Percentiles rank a stretch among this genome's conserved stretches.
These are phyloP conservation scores for Lojkania enalia DNA, from an alignment of 2,329 filamentous ascomycete species.

Conservation along the genomic window DNA sequence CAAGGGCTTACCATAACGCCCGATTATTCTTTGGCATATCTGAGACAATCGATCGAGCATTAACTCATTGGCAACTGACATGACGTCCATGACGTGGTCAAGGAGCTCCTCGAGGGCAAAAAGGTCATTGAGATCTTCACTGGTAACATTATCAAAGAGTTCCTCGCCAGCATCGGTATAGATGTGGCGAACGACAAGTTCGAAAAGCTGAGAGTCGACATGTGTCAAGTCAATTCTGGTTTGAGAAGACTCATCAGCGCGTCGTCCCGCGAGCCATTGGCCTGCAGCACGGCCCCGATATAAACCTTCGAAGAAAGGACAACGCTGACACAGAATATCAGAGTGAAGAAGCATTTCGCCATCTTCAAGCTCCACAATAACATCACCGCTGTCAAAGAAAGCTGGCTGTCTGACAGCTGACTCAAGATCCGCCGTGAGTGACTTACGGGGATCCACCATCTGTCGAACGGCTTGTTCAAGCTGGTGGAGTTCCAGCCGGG, in stretches of 20 bases:
- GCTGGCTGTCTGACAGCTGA: conserved; percentile 67
- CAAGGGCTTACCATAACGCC: conserved; percentile 73
- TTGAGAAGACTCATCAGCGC: conserved; percentile 53
- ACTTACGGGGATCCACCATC: conserved; percentile 67
- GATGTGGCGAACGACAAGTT: conserved; percentile 76
- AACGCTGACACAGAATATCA: conserved; percentile 76
- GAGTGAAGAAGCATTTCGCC: conserved; percentile 74
- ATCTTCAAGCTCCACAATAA: conserved; percentile 77
- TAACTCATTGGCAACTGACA: conserved; percentile 87
- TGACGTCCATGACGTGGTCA: conserved; percentile 87
- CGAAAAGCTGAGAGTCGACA: conserved; percentile 72
- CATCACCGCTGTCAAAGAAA: conserved; percentile 80
- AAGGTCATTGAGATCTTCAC: conserved; percentile 55
- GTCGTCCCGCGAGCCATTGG: conserved; percentile 76
- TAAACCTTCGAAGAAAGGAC: conserved; percentile 88
- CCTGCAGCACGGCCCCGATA: conserved; percentile 88
- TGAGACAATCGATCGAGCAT: conserved; percentile 92
- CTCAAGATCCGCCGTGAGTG: conserved; percentile 70
- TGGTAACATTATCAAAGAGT: conserved; percentile 77
- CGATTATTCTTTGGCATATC: conserved; percentile 83
- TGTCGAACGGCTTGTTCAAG: conserved; percentile 78
- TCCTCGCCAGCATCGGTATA: conserved; percentile 82
- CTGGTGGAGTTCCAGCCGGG: conserved; percentile 67
- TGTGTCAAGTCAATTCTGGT: conserved; percentile 82
- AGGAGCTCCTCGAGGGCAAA: conserved; percentile 74